Percentiles rank a stretch among this genome's conserved stretches.
phyloP scores from a whole-genome alignment of 768 basidiomycete species.

The Boletus bicolor region DNA sequence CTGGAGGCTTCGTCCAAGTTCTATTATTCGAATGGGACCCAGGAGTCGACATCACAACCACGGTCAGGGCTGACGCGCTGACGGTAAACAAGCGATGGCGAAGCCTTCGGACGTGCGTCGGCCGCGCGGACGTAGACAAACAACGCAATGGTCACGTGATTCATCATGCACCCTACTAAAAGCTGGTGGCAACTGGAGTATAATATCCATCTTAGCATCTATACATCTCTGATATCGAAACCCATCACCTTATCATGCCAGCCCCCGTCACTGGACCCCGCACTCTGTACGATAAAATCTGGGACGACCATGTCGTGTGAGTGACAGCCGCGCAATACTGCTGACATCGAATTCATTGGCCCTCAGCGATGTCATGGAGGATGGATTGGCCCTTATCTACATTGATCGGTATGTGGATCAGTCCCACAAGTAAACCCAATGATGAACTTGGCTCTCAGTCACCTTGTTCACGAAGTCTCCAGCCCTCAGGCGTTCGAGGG shows the following conservation, averaged over 20 bases:
- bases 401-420: conserved; percentile 62
- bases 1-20: neutral
- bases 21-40: no score
- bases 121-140: no score
- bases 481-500: conserved; percentile 92
- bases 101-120: no score
- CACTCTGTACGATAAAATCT: conserved; percentile 97
- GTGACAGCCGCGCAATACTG: conserved; percentile 24
- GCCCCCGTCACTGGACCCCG: conserved; percentile 60
- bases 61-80: no score
- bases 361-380: conserved; percentile 63
- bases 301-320: conserved; percentile 94
- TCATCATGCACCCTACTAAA: no score
- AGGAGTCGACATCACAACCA: no score
- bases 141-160: no score
- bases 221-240: neutral
- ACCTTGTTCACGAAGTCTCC: conserved; percentile 86
- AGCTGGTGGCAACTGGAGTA: no score
- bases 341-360: conserved; percentile 4
- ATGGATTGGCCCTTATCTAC: conserved; percentile 79
- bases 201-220: no score
- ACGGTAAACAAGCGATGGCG: no score
- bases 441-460: conserved; percentile 30
- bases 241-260: conserved; percentile 41
- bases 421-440: neutral